A percentile compares a stretch with the other conserved stretches of the same genome.
Conservation (phyloP, 2,329 filamentous ascomycete species). For the Fusarium multiceps region DNA sequence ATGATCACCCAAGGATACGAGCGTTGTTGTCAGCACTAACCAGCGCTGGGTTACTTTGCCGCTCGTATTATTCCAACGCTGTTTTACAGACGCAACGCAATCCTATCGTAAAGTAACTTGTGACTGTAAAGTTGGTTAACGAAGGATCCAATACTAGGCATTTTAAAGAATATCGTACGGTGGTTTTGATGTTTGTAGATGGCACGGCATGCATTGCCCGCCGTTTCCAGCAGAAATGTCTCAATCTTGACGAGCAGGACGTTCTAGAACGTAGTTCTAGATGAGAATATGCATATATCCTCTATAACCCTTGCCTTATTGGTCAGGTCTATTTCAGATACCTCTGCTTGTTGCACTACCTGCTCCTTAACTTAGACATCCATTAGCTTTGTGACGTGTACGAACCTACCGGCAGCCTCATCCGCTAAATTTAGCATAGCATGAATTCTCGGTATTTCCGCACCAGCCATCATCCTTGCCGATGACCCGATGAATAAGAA, state of each 20-base stretch:
- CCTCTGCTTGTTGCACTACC: background rate
- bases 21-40: constrained; percentile 10
- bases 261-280: no score
- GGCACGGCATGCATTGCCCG: background rate
- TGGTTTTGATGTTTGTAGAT: background rate
- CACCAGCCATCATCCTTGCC: background rate
- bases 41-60: background rate
- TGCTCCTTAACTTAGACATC: background rate
- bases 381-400: background rate
- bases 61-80: background rate
- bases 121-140: no score
- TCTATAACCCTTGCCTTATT: background rate
- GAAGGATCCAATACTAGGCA: background rate
- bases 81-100: background rate
- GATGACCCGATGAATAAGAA: background rate
- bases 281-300: background rate
- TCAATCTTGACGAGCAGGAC: background rate
- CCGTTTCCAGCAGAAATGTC: background rate
- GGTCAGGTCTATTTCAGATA: background rate
- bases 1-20: background rate
- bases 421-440: constrained; percentile 9
- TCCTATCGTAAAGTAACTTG: background rate
- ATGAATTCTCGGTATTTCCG: background rate
- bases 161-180: background rate
- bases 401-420: background rate